Evolutionary conservation across 1,139 yeast genomes (phyloP), one percentile per base, ranked within the genome.

Genomic region (Pichia terricola): DNA sequence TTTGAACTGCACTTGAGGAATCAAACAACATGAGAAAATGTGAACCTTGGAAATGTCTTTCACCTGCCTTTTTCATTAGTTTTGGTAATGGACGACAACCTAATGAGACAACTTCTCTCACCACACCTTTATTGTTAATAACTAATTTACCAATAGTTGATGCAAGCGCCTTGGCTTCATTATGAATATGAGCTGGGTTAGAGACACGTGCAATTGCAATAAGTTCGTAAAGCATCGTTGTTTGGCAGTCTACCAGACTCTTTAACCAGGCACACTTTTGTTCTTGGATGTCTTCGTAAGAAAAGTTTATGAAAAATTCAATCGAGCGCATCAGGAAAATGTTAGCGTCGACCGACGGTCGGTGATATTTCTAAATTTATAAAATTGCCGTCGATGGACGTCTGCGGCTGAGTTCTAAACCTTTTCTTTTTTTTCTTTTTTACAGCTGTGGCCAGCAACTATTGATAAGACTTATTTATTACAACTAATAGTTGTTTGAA

Each of bases 11-110:
- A 11, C 89, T 74, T 43, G 94, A 82, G 2, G 88, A 74, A 60
- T 91, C 97, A 61, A 91, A 91, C 27, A 85, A 72, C 79, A 91
- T 77, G 51, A 85, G 65, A 57, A 89, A 89, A 57, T 87, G 91
- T 49, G 81, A 82, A 2, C 96, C 97, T 61, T 86, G 89, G 61
- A 86, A 85, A 62, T 89, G 95, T 52, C 79, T 74, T 61, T 88
- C 95, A 61, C 89, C 94, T 59, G 87, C 88, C 61, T 85, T 86
- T 55, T 81, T 78, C 65, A 86, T 74, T 52, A 89, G 77, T 54
- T 79, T 81, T 22, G 97, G 96, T 46, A 91, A 73, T 35, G 80
- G 80, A 50, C 77, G 75, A 41, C 81, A 75, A 1, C 96, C 96
- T 64, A 88, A 67, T 52, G 89, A 82, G 44, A 84, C 76, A 43